Evolutionary conservation across 1,284 basidiomycete species (phyloP).

Genomic region (Polyporus tsugae): DNA sequence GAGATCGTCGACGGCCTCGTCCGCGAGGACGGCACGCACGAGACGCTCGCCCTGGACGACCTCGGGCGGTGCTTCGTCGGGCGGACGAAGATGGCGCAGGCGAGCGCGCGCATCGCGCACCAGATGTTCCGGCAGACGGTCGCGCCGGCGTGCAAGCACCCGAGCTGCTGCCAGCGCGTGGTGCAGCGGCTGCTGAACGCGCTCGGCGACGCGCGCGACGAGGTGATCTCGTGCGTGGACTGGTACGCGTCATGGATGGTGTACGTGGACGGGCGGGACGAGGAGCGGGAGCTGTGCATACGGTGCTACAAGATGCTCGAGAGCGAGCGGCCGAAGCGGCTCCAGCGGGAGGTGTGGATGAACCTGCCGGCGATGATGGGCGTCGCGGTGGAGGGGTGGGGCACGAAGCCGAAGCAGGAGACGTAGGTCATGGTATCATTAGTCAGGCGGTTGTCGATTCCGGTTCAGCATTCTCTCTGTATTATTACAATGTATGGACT

Average conservation of each 20-base stretch:
- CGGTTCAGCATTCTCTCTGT: not conserved
- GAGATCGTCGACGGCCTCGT: constrained; percentile 25
- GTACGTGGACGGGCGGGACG: constrained; percentile 30
- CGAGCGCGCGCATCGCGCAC: constrained; percentile 32
- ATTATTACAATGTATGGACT: too few relatives aligned
- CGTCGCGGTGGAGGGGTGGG: constrained; percentile 23
- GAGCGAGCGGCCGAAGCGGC: constrained; percentile 26
- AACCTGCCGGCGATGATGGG: constrained; percentile 30
- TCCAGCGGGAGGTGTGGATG: constrained; percentile 31
- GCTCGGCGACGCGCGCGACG: constrained; percentile 39
- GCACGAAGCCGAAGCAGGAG: constrained; percentile 11
- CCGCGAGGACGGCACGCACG: constrained; percentile 25
- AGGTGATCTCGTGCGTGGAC: constrained; percentile 30
- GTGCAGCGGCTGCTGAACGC: constrained; percentile 35
- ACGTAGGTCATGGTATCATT: not conserved
- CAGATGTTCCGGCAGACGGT: constrained; percentile 30
- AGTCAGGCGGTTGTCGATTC: not conserved
- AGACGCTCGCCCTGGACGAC: constrained; percentile 30
- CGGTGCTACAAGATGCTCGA: constrained; percentile 33
- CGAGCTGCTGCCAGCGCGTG: constrained; percentile 28
- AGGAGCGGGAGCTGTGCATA: constrained; percentile 29
- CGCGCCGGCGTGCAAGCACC: constrained; percentile 23
- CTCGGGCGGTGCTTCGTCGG: constrained; percentile 32
- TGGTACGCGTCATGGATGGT: constrained; percentile 31
- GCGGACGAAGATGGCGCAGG: constrained; percentile 30